Evolutionary conservation across 1,284 basidiomycete genomes (phyloP).

Genomic region (Entoloma clypeatum): DNA sequence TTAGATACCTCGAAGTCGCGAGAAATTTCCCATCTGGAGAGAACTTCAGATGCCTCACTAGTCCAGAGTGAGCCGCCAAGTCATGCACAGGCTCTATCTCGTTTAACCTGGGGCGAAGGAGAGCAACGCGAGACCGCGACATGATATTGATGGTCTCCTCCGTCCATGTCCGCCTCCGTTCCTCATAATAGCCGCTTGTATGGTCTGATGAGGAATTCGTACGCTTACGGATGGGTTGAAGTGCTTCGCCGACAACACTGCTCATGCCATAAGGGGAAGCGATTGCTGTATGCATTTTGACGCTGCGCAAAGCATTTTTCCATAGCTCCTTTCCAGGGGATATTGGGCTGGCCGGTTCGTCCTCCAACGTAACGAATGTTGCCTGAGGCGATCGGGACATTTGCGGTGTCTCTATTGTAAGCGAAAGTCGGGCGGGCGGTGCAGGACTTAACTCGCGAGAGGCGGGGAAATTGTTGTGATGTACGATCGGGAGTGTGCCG

Average conservation of each 20-base stretch:
- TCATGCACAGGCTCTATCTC: conserved; percentile 56
- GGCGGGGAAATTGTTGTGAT: conserved; percentile 15
- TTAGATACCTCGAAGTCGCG: conserved; percentile 60
- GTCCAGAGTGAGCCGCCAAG: conserved; percentile 57
- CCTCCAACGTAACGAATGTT: too few species aligned
- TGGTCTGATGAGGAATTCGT: conserved; percentile 44
- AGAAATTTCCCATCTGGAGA: conserved; percentile 67
- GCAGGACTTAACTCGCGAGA: too few species aligned
- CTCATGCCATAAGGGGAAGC: conserved; percentile 12
- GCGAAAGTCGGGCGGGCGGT: too few species aligned
- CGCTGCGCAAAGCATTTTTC: conserved; percentile 29
- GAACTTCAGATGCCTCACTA: conserved; percentile 69
- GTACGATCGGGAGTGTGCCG: conserved; percentile 19
- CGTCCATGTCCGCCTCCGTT: conserved; percentile 26
- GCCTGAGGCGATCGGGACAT: too few species aligned
- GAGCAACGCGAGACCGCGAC: conserved; percentile 50
- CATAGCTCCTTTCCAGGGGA: conserved; percentile 28
- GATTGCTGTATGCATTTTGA: conserved; percentile 28
- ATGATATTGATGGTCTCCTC: conserved; percentile 40
- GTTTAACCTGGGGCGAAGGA: conserved; percentile 55
- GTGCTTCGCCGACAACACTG: conserved; percentile 5
- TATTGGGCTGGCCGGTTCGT: conserved; percentile 17
- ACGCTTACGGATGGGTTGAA: conserved; percentile 33
- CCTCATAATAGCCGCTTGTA: conserved; percentile 15
- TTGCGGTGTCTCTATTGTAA: too few species aligned